A percentile compares a stretch with the other conserved stretches of the same genome.
Evolutionary conservation across 2,329 filamentous ascomycete species (phyloP).

Genomic region (Pseudocercospora fuligena): DNA sequence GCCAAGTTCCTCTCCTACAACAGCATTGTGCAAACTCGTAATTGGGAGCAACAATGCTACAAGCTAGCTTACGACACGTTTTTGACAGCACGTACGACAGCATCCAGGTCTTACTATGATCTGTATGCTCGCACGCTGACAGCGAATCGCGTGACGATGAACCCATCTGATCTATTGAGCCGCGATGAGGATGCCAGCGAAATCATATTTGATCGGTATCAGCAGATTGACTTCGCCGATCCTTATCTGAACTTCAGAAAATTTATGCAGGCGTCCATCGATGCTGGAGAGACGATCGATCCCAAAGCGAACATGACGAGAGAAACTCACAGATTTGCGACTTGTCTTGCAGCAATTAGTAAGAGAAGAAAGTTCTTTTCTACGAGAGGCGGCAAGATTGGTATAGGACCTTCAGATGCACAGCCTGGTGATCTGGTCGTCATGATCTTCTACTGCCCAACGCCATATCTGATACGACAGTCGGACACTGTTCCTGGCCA

Average conservation of each 20-base stretch:
- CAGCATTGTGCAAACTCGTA: neutral
- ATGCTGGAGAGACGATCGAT: neutral
- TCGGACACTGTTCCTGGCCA: neutral
- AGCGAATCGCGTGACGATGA: conserved; percentile 4
- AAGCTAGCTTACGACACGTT: neutral
- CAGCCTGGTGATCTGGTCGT: conserved; percentile 3
- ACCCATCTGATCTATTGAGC: neutral
- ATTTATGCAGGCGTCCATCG: neutral
- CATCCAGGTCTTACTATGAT: neutral
- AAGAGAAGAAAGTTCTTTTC: neutral
- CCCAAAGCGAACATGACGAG: neutral
- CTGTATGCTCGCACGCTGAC: conserved; percentile 10
- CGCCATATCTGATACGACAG: conserved; percentile 6
- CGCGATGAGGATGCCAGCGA: neutral
- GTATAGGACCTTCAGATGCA: conserved; percentile 3
- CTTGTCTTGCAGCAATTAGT: neutral
- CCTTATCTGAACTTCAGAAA: neutral
- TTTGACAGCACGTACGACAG: neutral
- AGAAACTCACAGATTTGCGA: neutral
- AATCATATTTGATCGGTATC: neutral
- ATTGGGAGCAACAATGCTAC: neutral
- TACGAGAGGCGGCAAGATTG: conserved; percentile 6
- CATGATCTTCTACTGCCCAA: conserved; percentile 8
- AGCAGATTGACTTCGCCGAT: neutral
- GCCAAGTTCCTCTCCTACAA: conserved; percentile 6